Evolutionary conservation across 176 grass and related monocot species (phyloP).

Genomic region (Oryza brachyantha): DNA sequence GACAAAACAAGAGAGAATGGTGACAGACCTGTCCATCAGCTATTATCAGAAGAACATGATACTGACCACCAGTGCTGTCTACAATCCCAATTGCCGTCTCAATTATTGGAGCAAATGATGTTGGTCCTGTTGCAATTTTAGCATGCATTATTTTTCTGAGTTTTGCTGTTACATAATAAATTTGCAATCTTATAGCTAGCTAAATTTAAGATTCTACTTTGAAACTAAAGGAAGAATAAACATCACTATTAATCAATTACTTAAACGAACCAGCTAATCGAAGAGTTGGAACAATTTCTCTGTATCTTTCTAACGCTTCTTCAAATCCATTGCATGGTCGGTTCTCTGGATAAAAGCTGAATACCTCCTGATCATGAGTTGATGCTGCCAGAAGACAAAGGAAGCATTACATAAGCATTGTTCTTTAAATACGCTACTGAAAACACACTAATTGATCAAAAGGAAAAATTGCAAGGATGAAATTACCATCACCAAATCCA

Average conservation of each 20-base stretch:
- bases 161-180: background rate
- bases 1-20: background rate
- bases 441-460: slow-evolving; percentile 14
- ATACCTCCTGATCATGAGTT: slow-evolving; percentile 92
- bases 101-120: slow-evolving; percentile 91
- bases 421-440: slow-evolving; percentile 17
- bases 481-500: slow-evolving; percentile 86
- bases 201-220: slow-evolving; percentile 16
- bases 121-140: slow-evolving; percentile 73
- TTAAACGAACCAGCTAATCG: slow-evolving; percentile 75
- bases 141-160: slow-evolving; percentile 22
- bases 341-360: slow-evolving; percentile 92
- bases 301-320: slow-evolving; percentile 80
- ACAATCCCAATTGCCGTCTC: slow-evolving; percentile 84
- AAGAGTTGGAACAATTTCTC: slow-evolving; percentile 86
- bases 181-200: background rate
- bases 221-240: slow-evolving; percentile 23
- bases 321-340: slow-evolving; percentile 81
- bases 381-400: slow-evolving; percentile 55
- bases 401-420: slow-evolving; percentile 19
- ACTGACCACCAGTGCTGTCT: slow-evolving; percentile 85
- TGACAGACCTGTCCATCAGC: slow-evolving; percentile 82
- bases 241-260: background rate
- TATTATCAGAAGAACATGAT: slow-evolving; percentile 98
- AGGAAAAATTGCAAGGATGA: background rate